Evolutionary conservation across 257 asterid genomes (phyloP), one percentile per base, ranked within the genome.

Genomic region (Salvia miltiorrhiza): DNA sequence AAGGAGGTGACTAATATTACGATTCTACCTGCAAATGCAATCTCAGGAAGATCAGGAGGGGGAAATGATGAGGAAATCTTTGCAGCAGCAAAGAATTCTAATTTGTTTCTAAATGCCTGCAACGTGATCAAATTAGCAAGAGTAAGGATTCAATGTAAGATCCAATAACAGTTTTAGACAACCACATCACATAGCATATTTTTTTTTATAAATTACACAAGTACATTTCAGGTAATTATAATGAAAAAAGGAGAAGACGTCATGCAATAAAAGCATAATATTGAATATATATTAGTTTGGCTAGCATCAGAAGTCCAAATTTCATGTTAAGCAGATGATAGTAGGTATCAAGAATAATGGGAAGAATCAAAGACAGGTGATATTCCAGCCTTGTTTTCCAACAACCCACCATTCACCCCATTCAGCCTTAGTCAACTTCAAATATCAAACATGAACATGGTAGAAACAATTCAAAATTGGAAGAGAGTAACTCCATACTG

Each of bases 41-140:
- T 89, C 88, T 94, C 98, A 33, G 97, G 95, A 78, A 87, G 96
- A 39, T 91, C 97, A 60, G 89, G 93, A 69, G 90, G 67, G 28
- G 97, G 99, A 41, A 94, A 87, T 53, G 99, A 91, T n/a, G 95
- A 91, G 10, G 97, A 86, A 72, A 81, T 50, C 85, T 94, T 94
- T 49, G 99, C 99, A 74, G 99, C 97, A 65, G 99, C 99, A 67
- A 83, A 89, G 85, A 91, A 94, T 65, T 79, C 88, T 81, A 94
- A 68, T 73, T 83, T 87, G 73, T 91, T 94, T 84, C 96, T 86
- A 84, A 94, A 91, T 53, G 78, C 92, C 99, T 94, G 80, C 55
- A 83, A 48, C 44, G 67, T 62, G 70, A 73, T 72, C 68, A 41
- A 70, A 67, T 20, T 54, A 76, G 44, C 72, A 53, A 48, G 49